Percentiles rank a stretch among this genome's conserved stretches.
Evolutionary conservation across 2,329 filamentous ascomycete genomes (phyloP).

Genomic region (Mycosphaerelloides madeirae): DNA sequence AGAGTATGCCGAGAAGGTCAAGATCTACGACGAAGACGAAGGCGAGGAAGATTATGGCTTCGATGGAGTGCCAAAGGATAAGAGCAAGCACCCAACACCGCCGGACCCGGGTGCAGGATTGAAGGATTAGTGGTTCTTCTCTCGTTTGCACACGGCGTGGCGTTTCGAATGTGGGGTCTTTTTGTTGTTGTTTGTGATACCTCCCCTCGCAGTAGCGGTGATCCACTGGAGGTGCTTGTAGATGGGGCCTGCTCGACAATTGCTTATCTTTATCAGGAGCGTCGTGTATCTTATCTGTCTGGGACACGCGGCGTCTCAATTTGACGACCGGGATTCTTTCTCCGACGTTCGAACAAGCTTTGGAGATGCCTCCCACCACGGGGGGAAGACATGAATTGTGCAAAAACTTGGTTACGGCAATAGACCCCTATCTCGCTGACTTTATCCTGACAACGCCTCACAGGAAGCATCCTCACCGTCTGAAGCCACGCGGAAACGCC

Average conservation of each 20-base stretch:
- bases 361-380: too few species aligned
- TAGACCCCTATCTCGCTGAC: too few species aligned
- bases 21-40: constrained; percentile 17
- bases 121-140: constrained; percentile 1
- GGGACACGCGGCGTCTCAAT: too few species aligned
- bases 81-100: background rate
- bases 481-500: too few species aligned
- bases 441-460: too few species aligned
- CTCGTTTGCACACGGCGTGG: background rate
- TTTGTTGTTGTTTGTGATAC: constrained; percentile 8
- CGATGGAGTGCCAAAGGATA: background rate
- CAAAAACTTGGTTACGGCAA: too few species aligned
- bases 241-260: background rate
- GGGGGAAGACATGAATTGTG: too few species aligned
- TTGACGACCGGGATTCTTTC: too few species aligned
- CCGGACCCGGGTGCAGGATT: background rate
- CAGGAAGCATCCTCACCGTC: too few species aligned
- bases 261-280: too few species aligned
- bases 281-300: too few species aligned
- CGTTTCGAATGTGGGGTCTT: background rate
- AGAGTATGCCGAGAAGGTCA: constrained; percentile 74
- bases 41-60: background rate
- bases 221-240: background rate
- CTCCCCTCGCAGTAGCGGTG: background rate
- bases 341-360: too few species aligned